These are phyloP conservation scores for Hydnomerulius pinastri DNA, from an alignment of 768 basidiomycete genomes.

Conservation along the genomic window DNA sequence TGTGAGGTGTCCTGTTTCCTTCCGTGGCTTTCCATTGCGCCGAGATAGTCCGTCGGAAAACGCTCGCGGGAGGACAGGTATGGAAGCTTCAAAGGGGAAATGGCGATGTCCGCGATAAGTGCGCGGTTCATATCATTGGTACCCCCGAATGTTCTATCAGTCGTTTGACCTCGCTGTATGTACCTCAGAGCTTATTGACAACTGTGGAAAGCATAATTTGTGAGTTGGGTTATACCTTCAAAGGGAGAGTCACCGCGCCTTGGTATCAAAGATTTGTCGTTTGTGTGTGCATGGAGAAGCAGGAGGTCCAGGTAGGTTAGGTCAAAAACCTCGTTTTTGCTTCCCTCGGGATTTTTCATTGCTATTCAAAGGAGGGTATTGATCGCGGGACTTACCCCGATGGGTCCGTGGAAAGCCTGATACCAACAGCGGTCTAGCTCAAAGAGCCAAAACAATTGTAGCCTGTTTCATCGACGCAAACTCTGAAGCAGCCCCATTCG, in stretches of 20 bases:
- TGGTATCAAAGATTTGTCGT: not conserved
- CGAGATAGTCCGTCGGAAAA: not conserved
- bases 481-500: not conserved
- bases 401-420: not conserved
- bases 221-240: not conserved
- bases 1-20: not conserved
- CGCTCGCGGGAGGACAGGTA: constrained; percentile 1
- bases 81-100: not conserved
- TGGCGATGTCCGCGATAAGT: constrained; percentile 4
- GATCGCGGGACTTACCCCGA: not conserved
- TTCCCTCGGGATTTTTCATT: no score
- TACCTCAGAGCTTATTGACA: not conserved
- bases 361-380: no score
- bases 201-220: not conserved
- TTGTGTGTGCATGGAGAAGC: not conserved
- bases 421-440: no score
- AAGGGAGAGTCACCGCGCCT: no score
- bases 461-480: not conserved
- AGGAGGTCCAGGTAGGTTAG: no score
- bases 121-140: not conserved
- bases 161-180: not conserved
- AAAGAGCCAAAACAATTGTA: no score
- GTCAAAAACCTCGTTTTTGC: no score
- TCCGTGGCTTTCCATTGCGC: not conserved
- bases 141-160: not conserved